These are phyloP conservation scores for Usnea hakonensis DNA, from an alignment of 495 filamentous ascomycete genomes.

Conservation along the genomic window DNA sequence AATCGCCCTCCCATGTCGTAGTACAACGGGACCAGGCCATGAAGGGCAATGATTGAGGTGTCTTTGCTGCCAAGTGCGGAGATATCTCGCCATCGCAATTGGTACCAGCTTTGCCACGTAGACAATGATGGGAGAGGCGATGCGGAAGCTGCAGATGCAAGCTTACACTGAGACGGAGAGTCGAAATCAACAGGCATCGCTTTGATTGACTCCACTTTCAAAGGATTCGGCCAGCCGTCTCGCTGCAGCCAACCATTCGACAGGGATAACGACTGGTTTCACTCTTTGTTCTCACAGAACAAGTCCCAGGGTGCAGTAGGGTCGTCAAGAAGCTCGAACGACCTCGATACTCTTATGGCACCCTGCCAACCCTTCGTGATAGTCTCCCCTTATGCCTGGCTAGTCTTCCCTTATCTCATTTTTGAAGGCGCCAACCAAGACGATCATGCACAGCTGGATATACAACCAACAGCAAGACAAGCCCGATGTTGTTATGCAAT, in stretches of 20 bases:
- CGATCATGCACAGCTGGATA: neutral
- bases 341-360: neutral
- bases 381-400: neutral
- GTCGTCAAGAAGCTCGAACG: neutral
- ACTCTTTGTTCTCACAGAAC: neutral
- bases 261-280: neutral
- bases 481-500: neutral
- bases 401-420: neutral
- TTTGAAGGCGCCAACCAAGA: neutral
- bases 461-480: neutral
- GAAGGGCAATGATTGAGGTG: neutral
- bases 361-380: neutral
- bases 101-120: neutral
- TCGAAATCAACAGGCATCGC: neutral
- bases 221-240: neutral
- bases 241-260: neutral
- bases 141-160: neutral
- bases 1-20: neutral
- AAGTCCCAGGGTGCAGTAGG: neutral
- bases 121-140: neutral
- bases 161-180: neutral
- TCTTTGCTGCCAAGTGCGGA: neutral
- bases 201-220: neutral
- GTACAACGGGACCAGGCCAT: neutral
- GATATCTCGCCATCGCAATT: neutral